A percentile compares a stretch with the other conserved stretches of the same genome.
These are phyloP conservation scores for Colletotrichum karsti DNA, from an alignment of 2,329 filamentous ascomycete species.

Conservation along the genomic window DNA sequence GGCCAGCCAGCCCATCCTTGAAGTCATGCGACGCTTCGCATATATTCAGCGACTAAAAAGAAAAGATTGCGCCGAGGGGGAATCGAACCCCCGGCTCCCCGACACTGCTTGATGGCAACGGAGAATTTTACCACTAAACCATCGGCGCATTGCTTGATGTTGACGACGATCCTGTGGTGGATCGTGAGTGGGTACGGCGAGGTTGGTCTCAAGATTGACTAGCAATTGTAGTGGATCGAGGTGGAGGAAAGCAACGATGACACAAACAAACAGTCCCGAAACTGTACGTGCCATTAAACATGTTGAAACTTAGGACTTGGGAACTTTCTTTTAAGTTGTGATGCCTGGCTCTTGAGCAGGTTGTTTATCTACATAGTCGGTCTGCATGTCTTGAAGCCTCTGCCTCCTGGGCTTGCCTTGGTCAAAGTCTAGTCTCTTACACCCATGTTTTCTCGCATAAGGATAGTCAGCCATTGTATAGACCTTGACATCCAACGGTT, in stretches of 20 bases:
- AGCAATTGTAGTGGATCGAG: background rate
- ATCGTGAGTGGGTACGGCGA: rapidly evolving
- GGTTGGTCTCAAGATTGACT: no score
- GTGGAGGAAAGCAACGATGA: background rate
- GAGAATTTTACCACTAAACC: conserved; percentile 29
- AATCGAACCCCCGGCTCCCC: no score
- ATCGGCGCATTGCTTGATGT: background rate
- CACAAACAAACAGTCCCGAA: no score
- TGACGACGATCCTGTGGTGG: background rate
- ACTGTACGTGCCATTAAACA: no score
- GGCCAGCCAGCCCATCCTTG: no score
- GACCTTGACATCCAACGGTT: background rate
- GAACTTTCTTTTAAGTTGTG: background rate
- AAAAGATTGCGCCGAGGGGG: no score
- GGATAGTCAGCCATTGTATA: background rate
- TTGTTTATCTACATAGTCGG: no score
- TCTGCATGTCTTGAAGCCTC: no score
- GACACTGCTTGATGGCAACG: no score
- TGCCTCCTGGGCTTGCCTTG: background rate
- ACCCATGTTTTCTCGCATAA: background rate
- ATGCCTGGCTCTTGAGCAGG: no score
- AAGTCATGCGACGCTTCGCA: no score
- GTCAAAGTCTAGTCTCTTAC: background rate
- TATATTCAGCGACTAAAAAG: conserved; percentile 24
- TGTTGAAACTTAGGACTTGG: no score